These are phyloP conservation scores for Lenzites betulinus DNA, from an alignment of 768 basidiomycete species.

Conservation along the genomic window DNA sequence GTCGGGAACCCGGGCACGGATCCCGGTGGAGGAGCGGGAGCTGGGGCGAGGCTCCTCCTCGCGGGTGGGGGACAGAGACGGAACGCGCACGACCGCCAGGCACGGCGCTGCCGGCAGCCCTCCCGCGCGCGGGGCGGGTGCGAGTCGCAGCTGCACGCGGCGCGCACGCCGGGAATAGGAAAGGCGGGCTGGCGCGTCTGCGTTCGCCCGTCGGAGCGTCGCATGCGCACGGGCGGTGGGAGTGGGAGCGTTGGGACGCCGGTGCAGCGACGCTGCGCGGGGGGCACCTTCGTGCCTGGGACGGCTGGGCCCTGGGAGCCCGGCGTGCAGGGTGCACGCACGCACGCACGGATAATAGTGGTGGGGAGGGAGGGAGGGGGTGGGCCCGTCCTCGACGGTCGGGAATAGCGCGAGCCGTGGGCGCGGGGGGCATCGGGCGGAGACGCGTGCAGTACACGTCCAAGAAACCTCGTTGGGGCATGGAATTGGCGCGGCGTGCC, in stretches of 20 bases:
- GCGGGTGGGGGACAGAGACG: neutral
- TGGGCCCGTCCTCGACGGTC: slow-evolving; percentile 6
- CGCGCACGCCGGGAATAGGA: neutral
- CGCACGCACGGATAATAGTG: slow-evolving; percentile 4
- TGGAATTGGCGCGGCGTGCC: slow-evolving; percentile 14
- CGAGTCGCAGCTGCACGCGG: neutral
- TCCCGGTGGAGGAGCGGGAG: too few species aligned
- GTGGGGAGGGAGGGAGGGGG: slow-evolving; percentile 1
- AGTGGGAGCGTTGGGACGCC: neutral
- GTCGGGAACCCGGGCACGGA: too few species aligned
- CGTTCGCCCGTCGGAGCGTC: neutral
- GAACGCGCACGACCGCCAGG: neutral
- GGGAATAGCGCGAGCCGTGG: slow-evolving; percentile 11
- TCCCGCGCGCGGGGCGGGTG: neutral
- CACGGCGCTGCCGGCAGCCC: neutral
- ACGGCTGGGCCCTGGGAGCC: slow-evolving; percentile 12
- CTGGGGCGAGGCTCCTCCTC: too few species aligned
- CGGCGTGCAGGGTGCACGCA: slow-evolving; percentile 7
- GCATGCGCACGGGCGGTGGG: slow-evolving; percentile 15
- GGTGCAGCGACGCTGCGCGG: neutral
- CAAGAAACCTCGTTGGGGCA: slow-evolving; percentile 15
- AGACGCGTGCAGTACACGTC: slow-evolving; percentile 1
- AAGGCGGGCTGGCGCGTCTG: neutral
- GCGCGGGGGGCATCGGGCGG: neutral
- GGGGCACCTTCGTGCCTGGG: slow-evolving; percentile 14